phyloP scores from a whole-genome alignment of 2,329 filamentous ascomycete species.

The Teratosphaeriaceae sp. region DNA sequence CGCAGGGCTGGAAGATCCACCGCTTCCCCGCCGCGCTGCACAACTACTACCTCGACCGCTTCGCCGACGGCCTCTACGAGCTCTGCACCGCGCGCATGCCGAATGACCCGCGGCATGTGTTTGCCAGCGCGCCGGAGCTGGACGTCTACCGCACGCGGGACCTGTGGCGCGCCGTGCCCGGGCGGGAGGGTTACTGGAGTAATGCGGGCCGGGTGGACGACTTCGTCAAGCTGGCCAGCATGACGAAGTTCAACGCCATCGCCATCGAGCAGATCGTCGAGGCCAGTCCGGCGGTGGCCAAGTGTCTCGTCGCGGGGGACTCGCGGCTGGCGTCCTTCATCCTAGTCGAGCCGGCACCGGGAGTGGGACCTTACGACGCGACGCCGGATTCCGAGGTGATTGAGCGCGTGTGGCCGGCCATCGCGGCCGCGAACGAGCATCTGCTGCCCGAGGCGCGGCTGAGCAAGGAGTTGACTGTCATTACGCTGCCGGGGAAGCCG shows the following conservation, averaged over 20 bases:
- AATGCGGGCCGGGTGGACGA: conserved; percentile 12
- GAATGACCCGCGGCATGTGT: conserved; percentile 7
- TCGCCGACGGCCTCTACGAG: conserved; percentile 11
- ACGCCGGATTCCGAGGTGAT: neutral
- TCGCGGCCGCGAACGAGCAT: conserved; percentile 10
- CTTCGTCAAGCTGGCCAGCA: conserved; percentile 11
- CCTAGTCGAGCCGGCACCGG: conserved; percentile 8
- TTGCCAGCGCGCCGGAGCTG: conserved; percentile 6
- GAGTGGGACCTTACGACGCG: neutral
- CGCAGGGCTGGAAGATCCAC: conserved; percentile 12
- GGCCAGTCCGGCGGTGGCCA: conserved; percentile 1
- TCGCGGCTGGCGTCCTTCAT: conserved; percentile 7
- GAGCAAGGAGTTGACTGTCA: conserved; percentile 9
- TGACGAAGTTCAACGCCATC: conserved; percentile 16
- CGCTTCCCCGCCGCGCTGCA: conserved; percentile 6
- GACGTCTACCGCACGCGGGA: conserved; percentile 12
- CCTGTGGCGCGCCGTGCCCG: conserved; percentile 9
- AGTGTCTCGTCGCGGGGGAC: conserved; percentile 11
- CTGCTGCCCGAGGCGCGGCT: conserved; percentile 10
- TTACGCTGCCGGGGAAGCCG: conserved; percentile 8
- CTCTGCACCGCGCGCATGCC: conserved; percentile 6
- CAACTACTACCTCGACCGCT: conserved; percentile 10
- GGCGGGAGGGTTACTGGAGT: conserved; percentile 6
- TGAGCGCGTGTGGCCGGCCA: conserved; percentile 8
- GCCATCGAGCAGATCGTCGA: conserved; percentile 13